Base-by-base conservation (phyloP, 2,329 filamentous ascomycete genomes). In the Zasmidium citrigriseum region DNA sequence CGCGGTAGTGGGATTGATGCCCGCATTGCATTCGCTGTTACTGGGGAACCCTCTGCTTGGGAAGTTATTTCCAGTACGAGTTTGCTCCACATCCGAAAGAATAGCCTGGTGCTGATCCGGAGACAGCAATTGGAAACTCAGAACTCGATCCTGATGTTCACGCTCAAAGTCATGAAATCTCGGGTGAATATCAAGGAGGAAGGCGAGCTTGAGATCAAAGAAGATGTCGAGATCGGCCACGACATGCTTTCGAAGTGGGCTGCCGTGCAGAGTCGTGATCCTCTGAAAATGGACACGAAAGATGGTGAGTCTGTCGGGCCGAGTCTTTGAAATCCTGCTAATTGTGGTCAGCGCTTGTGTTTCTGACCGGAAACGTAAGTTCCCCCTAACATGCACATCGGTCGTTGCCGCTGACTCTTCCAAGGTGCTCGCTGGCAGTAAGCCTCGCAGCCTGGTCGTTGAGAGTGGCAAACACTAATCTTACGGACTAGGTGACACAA, bases 51-150 rank as follows among this genome's bases (percentile, higher is more conserved):
- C 57, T 9, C 29, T 62, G 4, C 69, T 75, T 18, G 63, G 68
- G 1, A 63, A 67, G 11, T 54, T 74, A 1, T 53, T 74, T 27
- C n/a, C n/a, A n/a, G n/a, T n/a, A n/a, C n/a, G n/a, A n/a, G n/a
- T n/a, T n/a, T n/a, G n/a, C n/a, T n/a, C n/a, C n/a, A n/a, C n/a
- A n/a, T n/a, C n/a, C n/a, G n/a, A n/a, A n/a, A n/a, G n/a, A n/a
- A n/a, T n/a, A n/a, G n/a, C n/a, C n/a, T n/a, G n/a, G n/a, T n/a
- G n/a, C n/a, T n/a, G n/a, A n/a, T n/a, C n/a, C n/a, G n/a, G n/a
- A n/a, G n/a, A n/a, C n/a, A n/a, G n/a, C n/a, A n/a, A n/a, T n/a
- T 76, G 71, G 71, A 74, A 54, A 69, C 59, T 1, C 72, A 71
- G 70, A 74, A 74, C 46, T 60, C 70, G 34, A 70, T 71, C 10